A percentile compares a stretch with the other conserved stretches of the same genome.
Conservation (phyloP, 345 rosid species). For the Geranium rotundifolium region DNA sequence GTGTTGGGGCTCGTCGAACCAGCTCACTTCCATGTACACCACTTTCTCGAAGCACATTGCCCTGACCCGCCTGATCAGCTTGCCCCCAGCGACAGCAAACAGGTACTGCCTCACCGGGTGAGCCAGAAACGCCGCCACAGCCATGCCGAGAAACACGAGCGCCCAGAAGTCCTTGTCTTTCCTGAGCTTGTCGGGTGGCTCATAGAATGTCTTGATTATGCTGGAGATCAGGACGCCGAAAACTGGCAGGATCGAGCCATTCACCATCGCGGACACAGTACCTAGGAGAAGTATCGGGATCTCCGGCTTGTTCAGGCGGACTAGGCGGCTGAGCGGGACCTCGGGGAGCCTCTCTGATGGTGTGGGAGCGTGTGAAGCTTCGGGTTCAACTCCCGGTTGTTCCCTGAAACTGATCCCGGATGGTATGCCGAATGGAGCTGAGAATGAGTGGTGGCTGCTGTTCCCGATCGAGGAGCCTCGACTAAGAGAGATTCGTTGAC, state of each 20-base stretch:
- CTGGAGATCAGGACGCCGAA: conserved; percentile 12
- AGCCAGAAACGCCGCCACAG: conserved; percentile 3
- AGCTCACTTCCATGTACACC: conserved; percentile 14
- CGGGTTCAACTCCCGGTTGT: background rate
- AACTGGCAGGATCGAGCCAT: conserved; percentile 18
- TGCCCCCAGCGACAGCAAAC: conserved; percentile 6
- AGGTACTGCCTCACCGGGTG: conserved; percentile 13
- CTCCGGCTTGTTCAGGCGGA: conserved; percentile 30
- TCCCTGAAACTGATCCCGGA: conserved; percentile 3
- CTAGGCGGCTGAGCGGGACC: conserved; percentile 26
- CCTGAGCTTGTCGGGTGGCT: conserved; percentile 6
- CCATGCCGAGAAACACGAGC: conserved; percentile 9
- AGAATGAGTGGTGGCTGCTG: conserved; percentile 14
- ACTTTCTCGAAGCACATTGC: conserved; percentile 13
- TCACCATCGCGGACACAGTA: conserved; percentile 14
- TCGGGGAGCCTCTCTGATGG: conserved; percentile 8
- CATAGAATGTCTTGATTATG: conserved; percentile 13
- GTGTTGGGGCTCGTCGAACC: conserved; percentile 13
- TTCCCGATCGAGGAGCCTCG: conserved; percentile 10
- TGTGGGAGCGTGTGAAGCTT: too few species aligned
- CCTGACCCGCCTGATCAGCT: conserved; percentile 10
- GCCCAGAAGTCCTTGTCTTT: conserved; percentile 14
- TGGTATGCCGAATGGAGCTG: conserved; percentile 9
- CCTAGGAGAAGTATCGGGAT: conserved; percentile 25
- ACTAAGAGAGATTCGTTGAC: conserved; percentile 11